These are phyloP conservation scores for Ambrosia trifida DNA, from an alignment of 129 eudicot genomes.

Conservation along the genomic window DNA sequence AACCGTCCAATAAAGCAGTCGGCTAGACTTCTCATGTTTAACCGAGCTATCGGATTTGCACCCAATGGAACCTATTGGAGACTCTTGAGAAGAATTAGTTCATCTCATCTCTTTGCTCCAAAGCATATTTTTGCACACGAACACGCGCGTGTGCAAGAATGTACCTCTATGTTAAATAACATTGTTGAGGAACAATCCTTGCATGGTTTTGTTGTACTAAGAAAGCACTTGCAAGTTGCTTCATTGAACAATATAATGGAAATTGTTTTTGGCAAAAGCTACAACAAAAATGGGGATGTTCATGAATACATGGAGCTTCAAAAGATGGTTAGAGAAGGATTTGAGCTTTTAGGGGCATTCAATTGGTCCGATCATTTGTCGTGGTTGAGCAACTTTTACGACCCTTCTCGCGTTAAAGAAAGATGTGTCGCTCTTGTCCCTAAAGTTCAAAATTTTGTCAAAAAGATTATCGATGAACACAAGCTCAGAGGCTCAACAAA, in stretches of 20 bases:
- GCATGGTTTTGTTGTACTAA: slow-evolving; percentile 37
- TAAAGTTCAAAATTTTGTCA: slow-evolving; percentile 49
- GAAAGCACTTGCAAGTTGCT: slow-evolving; percentile 61
- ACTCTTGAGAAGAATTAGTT: slow-evolving; percentile 51
- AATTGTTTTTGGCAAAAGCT: slow-evolving; percentile 61
- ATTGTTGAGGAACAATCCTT: slow-evolving; percentile 38
- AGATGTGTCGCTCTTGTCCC: slow-evolving; percentile 57
- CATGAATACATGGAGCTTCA: slow-evolving; percentile 42
- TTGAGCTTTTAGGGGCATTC: slow-evolving; percentile 66
- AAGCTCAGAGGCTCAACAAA: slow-evolving; percentile 1
- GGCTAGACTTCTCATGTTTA: slow-evolving; percentile 64
- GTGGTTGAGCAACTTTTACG: slow-evolving; percentile 54
- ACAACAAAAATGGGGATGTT: slow-evolving; percentile 31
- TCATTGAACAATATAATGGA: slow-evolving; percentile 59
- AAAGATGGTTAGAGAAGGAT: slow-evolving; percentile 65
- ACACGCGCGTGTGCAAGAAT: slow-evolving; percentile 42
- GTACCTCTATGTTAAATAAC: slow-evolving; percentile 43
- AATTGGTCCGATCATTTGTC: slow-evolving; percentile 75
- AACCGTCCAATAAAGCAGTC: slow-evolving; percentile 73
- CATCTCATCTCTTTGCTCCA: slow-evolving; percentile 68
- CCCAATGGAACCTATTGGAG: slow-evolving; percentile 68
- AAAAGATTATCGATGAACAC: slow-evolving; percentile 48
- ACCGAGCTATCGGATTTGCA: slow-evolving; percentile 76
- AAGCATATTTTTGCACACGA: slow-evolving; percentile 52
- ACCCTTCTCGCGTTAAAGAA: slow-evolving; percentile 48